Conservation (phyloP, 345 rosid species). For the Excoecaria agallocha region DNA sequence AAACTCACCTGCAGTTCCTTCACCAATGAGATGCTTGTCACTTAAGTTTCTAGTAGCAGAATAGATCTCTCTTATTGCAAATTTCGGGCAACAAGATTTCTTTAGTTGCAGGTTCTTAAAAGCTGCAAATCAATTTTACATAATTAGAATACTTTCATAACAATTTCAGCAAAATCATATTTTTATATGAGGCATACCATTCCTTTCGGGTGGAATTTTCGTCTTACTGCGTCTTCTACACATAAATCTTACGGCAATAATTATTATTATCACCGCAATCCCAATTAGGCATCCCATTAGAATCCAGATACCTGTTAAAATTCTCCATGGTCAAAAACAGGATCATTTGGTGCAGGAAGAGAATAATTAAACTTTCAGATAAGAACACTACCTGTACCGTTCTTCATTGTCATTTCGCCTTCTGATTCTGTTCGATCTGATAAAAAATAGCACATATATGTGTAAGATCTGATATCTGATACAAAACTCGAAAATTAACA, state of each 20-base stretch:
- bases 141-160: neutral
- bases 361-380: neutral
- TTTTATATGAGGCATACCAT: constrained; percentile 15
- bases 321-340: neutral
- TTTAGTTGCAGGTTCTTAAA: constrained; percentile 24
- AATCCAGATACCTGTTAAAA: constrained; percentile 36
- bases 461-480: neutral
- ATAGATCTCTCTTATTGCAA: constrained; percentile 33
- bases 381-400: constrained; percentile 19
- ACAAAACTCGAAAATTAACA: neutral
- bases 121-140: constrained; percentile 21
- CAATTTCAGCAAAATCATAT: neutral
- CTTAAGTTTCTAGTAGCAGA: constrained; percentile 39
- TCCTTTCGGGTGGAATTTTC: constrained; percentile 13
- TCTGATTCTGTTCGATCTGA: constrained; percentile 13
- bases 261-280: constrained; percentile 7
- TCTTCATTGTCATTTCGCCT: constrained; percentile 15
- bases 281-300: constrained; percentile 20
- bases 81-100: constrained; percentile 31
- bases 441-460: neutral
- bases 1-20: constrained; percentile 51
- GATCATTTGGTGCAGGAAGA: neutral
- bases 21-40: constrained; percentile 41
- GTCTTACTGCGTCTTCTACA: constrained; percentile 7
- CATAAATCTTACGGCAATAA: neutral